Base-by-base conservation (phyloP, 345 rosid genomes). In the Rhodomyrtus tomentosa region DNA sequence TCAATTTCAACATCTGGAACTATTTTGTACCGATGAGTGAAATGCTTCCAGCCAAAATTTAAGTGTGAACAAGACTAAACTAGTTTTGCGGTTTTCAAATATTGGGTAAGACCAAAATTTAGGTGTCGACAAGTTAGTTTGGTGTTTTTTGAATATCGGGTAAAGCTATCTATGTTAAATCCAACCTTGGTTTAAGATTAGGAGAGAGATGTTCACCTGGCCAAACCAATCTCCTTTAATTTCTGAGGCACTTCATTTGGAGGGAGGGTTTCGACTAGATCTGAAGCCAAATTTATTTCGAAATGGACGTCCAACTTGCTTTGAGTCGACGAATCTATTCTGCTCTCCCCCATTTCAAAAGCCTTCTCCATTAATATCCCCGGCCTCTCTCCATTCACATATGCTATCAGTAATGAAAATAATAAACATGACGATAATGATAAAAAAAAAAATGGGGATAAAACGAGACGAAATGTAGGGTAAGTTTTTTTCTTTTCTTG, bases 211-310 rank as follows among this genome's bases (percentile, higher is more conserved):
- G 68, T 40, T 55, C 21, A 91, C 93, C 94, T 89, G 58, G 88
- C 83, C 48, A 68, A 2, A 18, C 94, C 92, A 38, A 89, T 59
- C 50, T 88, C 88, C 81, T 84, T 90, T 82, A 90, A 85, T 58
- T 87, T 90, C 54, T 27, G 87, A n/a, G 42, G 59, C 50, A 22
- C 72, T 81, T 86, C 86, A 45, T 84, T 80, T 1, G 84, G 80
- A 38, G 74, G 83, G 50, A 88, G 80, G 12, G 79, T 73, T 84
- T 82, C 81, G 11, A 25, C 82, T 10, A 86, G 25, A 56, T 88
- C 90, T 25, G 83, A 62, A 54, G 87, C 91, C 85, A 92, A 76
- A 42, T 87, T 84, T 9, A 90, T 40, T 87, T 92, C 95, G 12
- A 81, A 81, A 11, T 83, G 81, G 36, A 90, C 62, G 81, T 90